These are phyloP conservation scores for Kalmusia sp. DNA, from an alignment of 2,329 filamentous ascomycete genomes.

Conservation along the genomic window DNA sequence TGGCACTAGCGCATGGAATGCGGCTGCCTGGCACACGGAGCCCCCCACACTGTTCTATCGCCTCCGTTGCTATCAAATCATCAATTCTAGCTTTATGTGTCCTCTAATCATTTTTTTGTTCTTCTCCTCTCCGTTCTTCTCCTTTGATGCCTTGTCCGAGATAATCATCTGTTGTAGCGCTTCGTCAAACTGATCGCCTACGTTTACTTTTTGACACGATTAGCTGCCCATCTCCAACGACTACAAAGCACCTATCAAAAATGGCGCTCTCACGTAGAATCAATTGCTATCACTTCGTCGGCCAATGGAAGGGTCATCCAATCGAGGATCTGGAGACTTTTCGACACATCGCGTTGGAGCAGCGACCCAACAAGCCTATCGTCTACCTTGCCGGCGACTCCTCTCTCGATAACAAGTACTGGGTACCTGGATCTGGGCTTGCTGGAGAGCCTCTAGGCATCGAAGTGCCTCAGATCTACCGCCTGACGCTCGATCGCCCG, in stretches of 20 bases:
- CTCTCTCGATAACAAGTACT: conserved; percentile 49
- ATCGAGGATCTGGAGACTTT: conserved; percentile 37
- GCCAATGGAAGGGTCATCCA: conserved; percentile 45
- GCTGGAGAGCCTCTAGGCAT: conserved; percentile 18
- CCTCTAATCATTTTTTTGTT: too few species aligned
- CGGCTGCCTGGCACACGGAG: too few species aligned
- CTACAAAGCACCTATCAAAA: too few species aligned
- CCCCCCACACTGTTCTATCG: too few species aligned
- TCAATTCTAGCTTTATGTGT: too few species aligned
- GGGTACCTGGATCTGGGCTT: conserved; percentile 31
- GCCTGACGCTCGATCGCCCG: conserved; percentile 28
- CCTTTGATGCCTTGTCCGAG: too few species aligned
- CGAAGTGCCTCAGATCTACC: conserved; percentile 37
- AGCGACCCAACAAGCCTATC: conserved; percentile 37
- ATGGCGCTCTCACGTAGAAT: conserved; percentile 22
- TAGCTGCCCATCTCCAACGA: too few species aligned
- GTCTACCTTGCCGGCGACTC: conserved; percentile 49
- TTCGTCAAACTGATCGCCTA: not conserved
- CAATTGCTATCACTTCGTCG: conserved; percentile 36
- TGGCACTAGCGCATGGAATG: too few species aligned
- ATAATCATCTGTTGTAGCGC: too few species aligned
- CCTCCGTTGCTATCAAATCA: too few species aligned
- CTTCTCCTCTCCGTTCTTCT: too few species aligned
- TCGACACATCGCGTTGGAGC: conserved; percentile 23
- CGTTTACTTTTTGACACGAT: too few species aligned